These are phyloP conservation scores for Debaryomycetaceae sp. DNA, from an alignment of 1,139 yeast species.

Conservation along the genomic window DNA sequence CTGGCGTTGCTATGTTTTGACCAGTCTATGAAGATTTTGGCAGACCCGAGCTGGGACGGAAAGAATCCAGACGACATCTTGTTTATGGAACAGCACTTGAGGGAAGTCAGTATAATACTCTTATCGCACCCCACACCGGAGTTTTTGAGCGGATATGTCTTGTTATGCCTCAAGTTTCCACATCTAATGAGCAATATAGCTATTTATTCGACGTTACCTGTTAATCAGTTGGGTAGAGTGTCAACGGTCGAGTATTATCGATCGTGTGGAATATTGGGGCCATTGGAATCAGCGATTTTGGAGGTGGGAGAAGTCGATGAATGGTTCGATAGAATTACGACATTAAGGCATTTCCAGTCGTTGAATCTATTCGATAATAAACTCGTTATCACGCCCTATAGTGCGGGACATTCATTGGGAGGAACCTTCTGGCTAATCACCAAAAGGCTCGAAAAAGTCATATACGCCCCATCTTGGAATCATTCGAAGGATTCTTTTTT, in stretches of 20 bases:
- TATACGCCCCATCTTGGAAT: constrained; percentile 94
- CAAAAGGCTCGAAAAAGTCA: constrained; percentile 69
- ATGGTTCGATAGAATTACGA: constrained; percentile 65
- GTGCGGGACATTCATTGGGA: constrained; percentile 92
- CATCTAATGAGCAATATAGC: constrained; percentile 62
- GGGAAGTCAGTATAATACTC: constrained; percentile 62
- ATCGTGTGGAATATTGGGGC: constrained; percentile 71
- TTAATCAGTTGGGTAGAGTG: constrained; percentile 80
- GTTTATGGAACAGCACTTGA: constrained; percentile 42
- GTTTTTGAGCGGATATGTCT: constrained; percentile 77
- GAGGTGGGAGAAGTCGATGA: constrained; percentile 77
- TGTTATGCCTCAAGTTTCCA: constrained; percentile 61
- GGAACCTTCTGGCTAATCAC: constrained; percentile 84
- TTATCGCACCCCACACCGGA: constrained; percentile 84
- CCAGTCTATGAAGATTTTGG: constrained; percentile 47
- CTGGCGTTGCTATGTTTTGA: constrained; percentile 46
- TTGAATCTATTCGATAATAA: constrained; percentile 59
- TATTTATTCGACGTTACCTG: constrained; percentile 84
- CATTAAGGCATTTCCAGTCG: constrained; percentile 79
- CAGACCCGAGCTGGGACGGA: constrained; percentile 78
- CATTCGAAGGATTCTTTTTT: constrained; percentile 86
- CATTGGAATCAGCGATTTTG: constrained; percentile 55
- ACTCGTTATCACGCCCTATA: constrained; percentile 72
- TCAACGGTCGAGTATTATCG: constrained; percentile 80
- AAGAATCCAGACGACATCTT: constrained; percentile 30